Evolutionary conservation across 257 asterid genomes (phyloP), one percentile per base, ranked within the genome.

Genomic region (Nicotiana noctiflora): DNA sequence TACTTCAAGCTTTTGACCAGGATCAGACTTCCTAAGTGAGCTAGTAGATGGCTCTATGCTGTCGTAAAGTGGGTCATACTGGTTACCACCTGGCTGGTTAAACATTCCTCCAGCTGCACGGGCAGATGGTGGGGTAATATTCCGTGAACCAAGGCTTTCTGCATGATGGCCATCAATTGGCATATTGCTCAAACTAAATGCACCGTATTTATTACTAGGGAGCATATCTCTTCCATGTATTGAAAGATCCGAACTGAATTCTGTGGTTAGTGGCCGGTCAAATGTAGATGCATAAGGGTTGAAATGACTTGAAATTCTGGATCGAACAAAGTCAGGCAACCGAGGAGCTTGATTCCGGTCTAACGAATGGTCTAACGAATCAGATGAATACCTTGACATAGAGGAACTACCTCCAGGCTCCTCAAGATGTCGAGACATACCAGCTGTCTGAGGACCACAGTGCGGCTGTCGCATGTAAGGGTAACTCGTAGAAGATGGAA

Each of bases 11-110:
- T 86, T 90, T 77, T 81, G 82, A 72, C 75, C 84, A 77, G 67
- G 81, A 81, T 81, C 91, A 83, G 88, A 82, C 85, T 86, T 87
- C 82, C 74, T 80, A 53, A 81, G 79, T 56, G 93, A 85, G 81
- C 80, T 89, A 64, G 88, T 84, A 77, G 94, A 81, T 77, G 93
- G 95, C 84, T 93, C 99, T 75, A 95, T 85, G 89, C 97, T 91
- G 89, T 95, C 99, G 65, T 83, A 88, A 32, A 93, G 93, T 6
- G 99, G 99, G 86, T 95, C 97, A 84, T 95, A 95, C 84, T 91
- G 95, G 80, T 86, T 89, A 82, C 87, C 86, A 62, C 82, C 87
- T 61, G 89, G 85, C 86, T 85, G 82, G 19, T 87, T 86, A 37
- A 83, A 84, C 40, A 72, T 78, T 66, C 79, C 75, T 77, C 81